Conservation (phyloP, 805 yeast species). For the Wickerhamomyces xylosicus region DNA sequence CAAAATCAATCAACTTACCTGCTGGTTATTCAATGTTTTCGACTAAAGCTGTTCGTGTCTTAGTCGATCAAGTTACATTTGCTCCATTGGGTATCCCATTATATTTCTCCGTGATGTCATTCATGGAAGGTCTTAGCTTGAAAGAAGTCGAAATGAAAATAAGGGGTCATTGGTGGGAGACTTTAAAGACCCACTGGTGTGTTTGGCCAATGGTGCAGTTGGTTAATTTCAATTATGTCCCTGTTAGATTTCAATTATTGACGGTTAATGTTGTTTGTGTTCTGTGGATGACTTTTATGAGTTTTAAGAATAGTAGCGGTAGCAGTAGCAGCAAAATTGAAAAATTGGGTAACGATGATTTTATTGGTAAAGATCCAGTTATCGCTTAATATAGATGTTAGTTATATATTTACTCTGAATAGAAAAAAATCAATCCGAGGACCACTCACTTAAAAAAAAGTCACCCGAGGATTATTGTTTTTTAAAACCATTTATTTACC, state of each 20-base stretch:
- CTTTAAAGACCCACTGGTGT: slow-evolving; percentile 65
- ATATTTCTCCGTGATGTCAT: slow-evolving; percentile 58
- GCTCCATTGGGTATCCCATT: slow-evolving; percentile 73
- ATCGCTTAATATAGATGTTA: too few relatives aligned
- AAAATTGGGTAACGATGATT: too few relatives aligned
- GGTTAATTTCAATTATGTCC: slow-evolving; percentile 66
- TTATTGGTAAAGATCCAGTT: too few relatives aligned
- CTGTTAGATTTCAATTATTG: slow-evolving; percentile 57
- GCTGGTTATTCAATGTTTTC: too few relatives aligned
- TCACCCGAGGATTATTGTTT: too few relatives aligned
- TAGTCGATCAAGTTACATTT: slow-evolving; percentile 62
- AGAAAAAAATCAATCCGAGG: too few relatives aligned
- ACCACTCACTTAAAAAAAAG: too few relatives aligned
- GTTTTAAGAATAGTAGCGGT: slow-evolving; percentile 52
- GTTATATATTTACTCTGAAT: too few relatives aligned
- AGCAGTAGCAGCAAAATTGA: too few relatives aligned
- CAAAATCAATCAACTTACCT: slow-evolving; percentile 25
- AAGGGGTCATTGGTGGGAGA: slow-evolving; percentile 47
- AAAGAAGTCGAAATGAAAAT: slow-evolving; percentile 33
- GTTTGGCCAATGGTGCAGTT: slow-evolving; percentile 90
- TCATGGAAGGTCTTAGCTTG: slow-evolving; percentile 45
- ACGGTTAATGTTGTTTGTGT: slow-evolving; percentile 64
- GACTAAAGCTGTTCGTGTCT: slow-evolving; percentile 41
- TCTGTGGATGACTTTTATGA: slow-evolving; percentile 77
- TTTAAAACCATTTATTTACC: too few relatives aligned